Percentiles rank a stretch among this genome's conserved stretches.
These are phyloP conservation scores for Hemisphaericaspora xylanilytica DNA, from an alignment of 1,139 yeast genomes.

Conservation along the genomic window DNA sequence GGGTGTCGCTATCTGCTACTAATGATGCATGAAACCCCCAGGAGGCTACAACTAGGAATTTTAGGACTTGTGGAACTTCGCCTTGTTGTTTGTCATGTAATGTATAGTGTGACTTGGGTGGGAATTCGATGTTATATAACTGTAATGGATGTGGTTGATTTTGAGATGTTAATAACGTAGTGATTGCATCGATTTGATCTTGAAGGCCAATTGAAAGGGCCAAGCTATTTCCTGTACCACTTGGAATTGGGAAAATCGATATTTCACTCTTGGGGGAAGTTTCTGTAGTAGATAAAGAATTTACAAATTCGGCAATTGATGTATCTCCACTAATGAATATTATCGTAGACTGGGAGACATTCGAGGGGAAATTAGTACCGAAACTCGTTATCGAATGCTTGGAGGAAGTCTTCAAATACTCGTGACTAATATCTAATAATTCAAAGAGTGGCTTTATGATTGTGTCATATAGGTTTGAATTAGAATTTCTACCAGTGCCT, in stretches of 20 bases:
- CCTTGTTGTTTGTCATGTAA: constrained; percentile 20
- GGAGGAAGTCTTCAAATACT: constrained; percentile 39
- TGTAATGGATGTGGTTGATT: constrained; percentile 39
- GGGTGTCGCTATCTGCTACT: constrained; percentile 75
- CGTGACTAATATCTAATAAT: constrained; percentile 31
- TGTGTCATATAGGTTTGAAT: constrained; percentile 33
- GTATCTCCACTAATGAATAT: constrained; percentile 84
- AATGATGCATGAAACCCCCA: constrained; percentile 87
- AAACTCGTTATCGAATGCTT: constrained; percentile 31
- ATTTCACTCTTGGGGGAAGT: constrained; percentile 13
- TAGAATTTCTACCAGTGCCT: constrained; percentile 48
- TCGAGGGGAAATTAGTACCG: constrained; percentile 25
- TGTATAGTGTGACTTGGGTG: constrained; percentile 38
- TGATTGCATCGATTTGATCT: constrained; percentile 37
- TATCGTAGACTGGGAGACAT: constrained; percentile 33
- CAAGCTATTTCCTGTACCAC: constrained; percentile 87
- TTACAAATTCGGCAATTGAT: constrained; percentile 72
- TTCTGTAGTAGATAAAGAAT: constrained; percentile 39
- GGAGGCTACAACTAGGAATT: constrained; percentile 68
- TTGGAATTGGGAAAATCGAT: constrained; percentile 56
- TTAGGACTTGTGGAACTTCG: constrained; percentile 24
- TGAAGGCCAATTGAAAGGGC: constrained; percentile 57
- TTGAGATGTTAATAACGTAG: constrained; percentile 35
- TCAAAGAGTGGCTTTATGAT: constrained; percentile 48
- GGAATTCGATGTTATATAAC: constrained; percentile 54